A percentile compares a stretch with the other conserved stretches of the same genome.
Evolutionary conservation across 2,329 filamentous ascomycete species (phyloP).

Genomic region (Apiospora sp.): DNA sequence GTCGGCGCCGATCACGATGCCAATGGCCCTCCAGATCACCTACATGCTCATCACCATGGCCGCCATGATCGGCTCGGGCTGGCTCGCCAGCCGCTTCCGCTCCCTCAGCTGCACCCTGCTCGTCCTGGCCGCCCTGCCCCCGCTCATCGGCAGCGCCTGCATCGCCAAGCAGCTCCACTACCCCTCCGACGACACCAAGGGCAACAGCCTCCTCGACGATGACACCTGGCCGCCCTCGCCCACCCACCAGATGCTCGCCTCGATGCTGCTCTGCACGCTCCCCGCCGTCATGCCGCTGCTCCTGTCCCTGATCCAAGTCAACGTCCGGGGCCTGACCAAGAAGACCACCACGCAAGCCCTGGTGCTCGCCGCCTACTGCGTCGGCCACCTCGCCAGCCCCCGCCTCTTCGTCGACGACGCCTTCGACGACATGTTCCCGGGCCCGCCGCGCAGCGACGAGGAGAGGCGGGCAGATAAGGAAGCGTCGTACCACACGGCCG

Average conservation of each 20-base stretch:
- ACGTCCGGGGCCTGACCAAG: constrained; percentile 66
- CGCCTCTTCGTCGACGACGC: constrained; percentile 56
- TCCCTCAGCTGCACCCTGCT: constrained; percentile 61
- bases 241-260: constrained; percentile 61
- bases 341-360: constrained; percentile 66
- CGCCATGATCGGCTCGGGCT: constrained; percentile 58
- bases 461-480: constrained; percentile 45
- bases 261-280: constrained; percentile 63
- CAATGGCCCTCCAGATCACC: constrained; percentile 59
- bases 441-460: background rate
- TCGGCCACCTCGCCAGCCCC: constrained; percentile 54
- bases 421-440: background rate
- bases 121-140: constrained; percentile 56
- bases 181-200: background rate
- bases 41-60: constrained; percentile 60
- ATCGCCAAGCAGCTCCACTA: constrained; percentile 51
- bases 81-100: constrained; percentile 58
- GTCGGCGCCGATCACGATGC: background rate
- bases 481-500: constrained; percentile 61
- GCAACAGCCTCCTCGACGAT: background rate
- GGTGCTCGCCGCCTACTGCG: constrained; percentile 63
- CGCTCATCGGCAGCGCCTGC: constrained; percentile 60
- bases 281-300: constrained; percentile 62
- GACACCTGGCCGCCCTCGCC: constrained; percentile 45
- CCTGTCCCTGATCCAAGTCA: constrained; percentile 62